Evolutionary conservation across 176 grass and related monocot species (phyloP).

Genomic region (Urochloa ruziziensis): DNA sequence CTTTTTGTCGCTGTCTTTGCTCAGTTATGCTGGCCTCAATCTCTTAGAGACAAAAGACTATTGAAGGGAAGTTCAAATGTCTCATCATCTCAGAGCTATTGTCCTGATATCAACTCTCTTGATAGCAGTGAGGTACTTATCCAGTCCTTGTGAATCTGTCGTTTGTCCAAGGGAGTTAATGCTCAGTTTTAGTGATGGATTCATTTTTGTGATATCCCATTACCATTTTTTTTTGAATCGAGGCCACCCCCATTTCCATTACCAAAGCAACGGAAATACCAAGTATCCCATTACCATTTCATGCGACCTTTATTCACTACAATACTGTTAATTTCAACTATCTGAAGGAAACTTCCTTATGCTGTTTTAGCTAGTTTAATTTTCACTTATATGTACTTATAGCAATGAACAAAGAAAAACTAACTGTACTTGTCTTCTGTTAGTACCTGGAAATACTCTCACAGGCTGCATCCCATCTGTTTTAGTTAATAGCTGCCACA

Average conservation of each 20-base stretch:
- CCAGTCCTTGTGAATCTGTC: slow-evolving; percentile 1
- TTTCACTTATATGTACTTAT: background rate
- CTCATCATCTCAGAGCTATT: slow-evolving; percentile 44
- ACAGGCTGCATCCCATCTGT: background rate
- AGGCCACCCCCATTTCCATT: too few species aligned
- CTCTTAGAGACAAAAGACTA: slow-evolving; percentile 42
- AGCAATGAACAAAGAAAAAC: background rate
- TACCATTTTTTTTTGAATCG: too few species aligned
- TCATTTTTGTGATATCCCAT: background rate
- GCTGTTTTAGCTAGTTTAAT: background rate
- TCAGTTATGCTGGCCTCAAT: slow-evolving; percentile 51
- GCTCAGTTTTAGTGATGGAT: background rate
- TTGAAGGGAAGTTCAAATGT: slow-evolving; percentile 33
- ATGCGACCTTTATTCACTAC: background rate
- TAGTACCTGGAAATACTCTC: background rate
- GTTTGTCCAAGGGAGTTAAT: background rate
- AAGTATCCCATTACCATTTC: too few species aligned
- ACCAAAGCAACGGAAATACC: too few species aligned
- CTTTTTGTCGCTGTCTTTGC: slow-evolving; percentile 50
- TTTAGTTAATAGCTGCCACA: background rate
- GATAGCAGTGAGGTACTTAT: slow-evolving; percentile 56
- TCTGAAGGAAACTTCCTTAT: background rate
- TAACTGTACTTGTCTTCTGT: background rate
- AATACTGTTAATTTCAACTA: background rate
- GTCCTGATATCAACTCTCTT: slow-evolving; percentile 41